These are phyloP conservation scores for Septoria petroselini DNA, from an alignment of 2,329 filamentous ascomycete species.

Conservation along the genomic window DNA sequence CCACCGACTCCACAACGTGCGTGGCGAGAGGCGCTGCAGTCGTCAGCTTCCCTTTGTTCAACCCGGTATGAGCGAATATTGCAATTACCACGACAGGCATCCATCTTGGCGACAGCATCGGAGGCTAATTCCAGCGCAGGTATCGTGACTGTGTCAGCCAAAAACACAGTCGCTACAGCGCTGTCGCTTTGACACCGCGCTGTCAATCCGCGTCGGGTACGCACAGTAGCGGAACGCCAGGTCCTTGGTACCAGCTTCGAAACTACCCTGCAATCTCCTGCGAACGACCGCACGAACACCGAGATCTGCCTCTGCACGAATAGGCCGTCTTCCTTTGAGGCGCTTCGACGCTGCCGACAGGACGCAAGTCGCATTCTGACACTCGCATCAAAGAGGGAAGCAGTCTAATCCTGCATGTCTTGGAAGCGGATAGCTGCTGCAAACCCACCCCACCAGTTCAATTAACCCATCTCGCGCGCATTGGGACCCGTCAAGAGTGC, in stretches of 20 bases:
- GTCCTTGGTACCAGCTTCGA: constrained; percentile 33
- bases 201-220: constrained; percentile 32
- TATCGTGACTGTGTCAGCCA: constrained; percentile 26
- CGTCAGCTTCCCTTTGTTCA: constrained; percentile 28
- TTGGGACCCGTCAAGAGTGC: constrained; percentile 19
- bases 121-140: constrained; percentile 26
- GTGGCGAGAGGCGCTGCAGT: constrained; percentile 24
- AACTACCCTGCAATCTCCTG: constrained; percentile 40
- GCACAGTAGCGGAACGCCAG: constrained; percentile 36
- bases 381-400: constrained; percentile 32
- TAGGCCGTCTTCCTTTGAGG: constrained; percentile 26
- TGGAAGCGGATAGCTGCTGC: constrained; percentile 35
- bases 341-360: constrained; percentile 22
- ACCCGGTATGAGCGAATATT: constrained; percentile 27
- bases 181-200: constrained; percentile 32
- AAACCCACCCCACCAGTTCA: constrained; percentile 28
- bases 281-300: constrained; percentile 37
- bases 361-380: constrained; percentile 27
- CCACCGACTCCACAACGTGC: constrained; percentile 24
- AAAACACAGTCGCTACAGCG: constrained; percentile 32
- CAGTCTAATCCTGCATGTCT: constrained; percentile 36
- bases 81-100: constrained; percentile 22
- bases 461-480: constrained; percentile 22
- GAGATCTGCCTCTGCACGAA: constrained; percentile 25
- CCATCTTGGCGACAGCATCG: constrained; percentile 21